A percentile compares a stretch with the other conserved stretches of the same genome.
Evolutionary conservation across 768 basidiomycete genomes (phyloP).

Genomic region (Leccinum pellstonianum): DNA sequence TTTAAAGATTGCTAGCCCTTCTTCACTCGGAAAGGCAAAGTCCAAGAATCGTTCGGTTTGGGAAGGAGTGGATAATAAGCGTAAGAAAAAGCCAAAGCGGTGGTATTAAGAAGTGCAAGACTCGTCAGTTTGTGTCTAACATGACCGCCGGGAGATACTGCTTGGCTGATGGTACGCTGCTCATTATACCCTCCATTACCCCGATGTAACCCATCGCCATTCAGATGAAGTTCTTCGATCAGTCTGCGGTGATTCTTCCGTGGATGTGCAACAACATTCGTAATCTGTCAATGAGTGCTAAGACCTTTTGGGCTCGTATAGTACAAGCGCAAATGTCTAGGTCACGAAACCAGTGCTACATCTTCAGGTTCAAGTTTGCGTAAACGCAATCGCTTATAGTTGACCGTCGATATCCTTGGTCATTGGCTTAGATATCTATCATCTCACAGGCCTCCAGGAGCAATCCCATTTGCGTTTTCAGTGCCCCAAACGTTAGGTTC

Average conservation of each 20-base stretch:
- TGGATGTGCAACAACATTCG: neutral
- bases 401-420: neutral
- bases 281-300: neutral
- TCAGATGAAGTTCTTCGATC: neutral
- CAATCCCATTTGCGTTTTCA: constrained; percentile 10
- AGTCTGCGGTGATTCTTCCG: neutral
- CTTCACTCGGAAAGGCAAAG: constrained; percentile 21
- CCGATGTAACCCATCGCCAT: neutral
- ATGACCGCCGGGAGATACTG: too few relatives aligned
- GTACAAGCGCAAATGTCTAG: neutral
- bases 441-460: constrained; percentile 28
- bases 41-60: constrained; percentile 26
- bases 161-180: neutral
- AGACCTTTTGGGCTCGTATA: neutral
- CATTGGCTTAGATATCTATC: constrained; percentile 18
- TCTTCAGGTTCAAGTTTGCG: neutral
- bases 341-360: neutral
- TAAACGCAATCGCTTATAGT: neutral
- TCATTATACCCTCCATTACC: neutral
- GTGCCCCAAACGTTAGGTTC: too few relatives aligned
- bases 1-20: constrained; percentile 13
- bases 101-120: constrained; percentile 14
- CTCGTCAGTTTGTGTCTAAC: too few relatives aligned
- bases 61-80: constrained; percentile 18
- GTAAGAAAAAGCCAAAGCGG: constrained; percentile 16